Percentiles rank a stretch among this genome's conserved stretches.
phyloP scores from a whole-genome alignment of 352 stramenopile genomes.

The Globisporangium lucens region DNA sequence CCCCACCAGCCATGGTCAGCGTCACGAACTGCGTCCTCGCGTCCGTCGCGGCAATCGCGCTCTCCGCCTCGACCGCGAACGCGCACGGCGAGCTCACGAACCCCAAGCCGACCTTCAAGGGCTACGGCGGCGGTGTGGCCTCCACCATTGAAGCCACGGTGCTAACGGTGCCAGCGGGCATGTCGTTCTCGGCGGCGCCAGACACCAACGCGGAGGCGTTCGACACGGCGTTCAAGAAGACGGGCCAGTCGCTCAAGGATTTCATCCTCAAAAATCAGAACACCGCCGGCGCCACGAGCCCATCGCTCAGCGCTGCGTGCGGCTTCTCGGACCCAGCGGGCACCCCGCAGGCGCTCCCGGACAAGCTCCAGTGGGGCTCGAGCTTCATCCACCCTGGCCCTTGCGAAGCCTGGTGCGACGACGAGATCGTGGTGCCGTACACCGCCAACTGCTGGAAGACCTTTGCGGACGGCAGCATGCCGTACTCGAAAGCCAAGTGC shows the following conservation, averaged over 20 bases:
- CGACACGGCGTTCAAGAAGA: constrained; percentile 11
- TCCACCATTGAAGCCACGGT: background rate
- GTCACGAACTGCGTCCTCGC: constrained; percentile 5
- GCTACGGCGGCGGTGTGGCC: constrained; percentile 7
- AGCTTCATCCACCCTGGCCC: background rate
- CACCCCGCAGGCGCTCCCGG: constrained; percentile 13
- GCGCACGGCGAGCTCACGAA: constrained; percentile 7
- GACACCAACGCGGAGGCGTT: constrained; percentile 12
- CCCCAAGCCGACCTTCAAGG: constrained; percentile 9
- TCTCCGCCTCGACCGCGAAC: constrained; percentile 1
- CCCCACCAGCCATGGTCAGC: constrained; percentile 2
- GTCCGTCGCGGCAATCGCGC: constrained; percentile 2
- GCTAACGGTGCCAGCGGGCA: constrained; percentile 6
- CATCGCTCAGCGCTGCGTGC: constrained; percentile 1
- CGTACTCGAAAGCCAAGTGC: too few relatives aligned
- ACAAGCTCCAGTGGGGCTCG: constrained; percentile 8
- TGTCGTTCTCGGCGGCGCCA: constrained; percentile 8
- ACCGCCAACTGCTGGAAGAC: too few relatives aligned
- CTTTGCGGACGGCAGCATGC: too few relatives aligned
- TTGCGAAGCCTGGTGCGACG: too few relatives aligned
- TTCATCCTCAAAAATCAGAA: constrained; percentile 20
- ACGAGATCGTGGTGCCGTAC: too few relatives aligned
- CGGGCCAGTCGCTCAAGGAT: constrained; percentile 12
- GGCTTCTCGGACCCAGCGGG: constrained; percentile 15
- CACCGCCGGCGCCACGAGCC: background rate